Evolutionary conservation across 2,329 filamentous ascomycete genomes (phyloP).

Genomic region (Aspergillus pseudotamarii): DNA sequence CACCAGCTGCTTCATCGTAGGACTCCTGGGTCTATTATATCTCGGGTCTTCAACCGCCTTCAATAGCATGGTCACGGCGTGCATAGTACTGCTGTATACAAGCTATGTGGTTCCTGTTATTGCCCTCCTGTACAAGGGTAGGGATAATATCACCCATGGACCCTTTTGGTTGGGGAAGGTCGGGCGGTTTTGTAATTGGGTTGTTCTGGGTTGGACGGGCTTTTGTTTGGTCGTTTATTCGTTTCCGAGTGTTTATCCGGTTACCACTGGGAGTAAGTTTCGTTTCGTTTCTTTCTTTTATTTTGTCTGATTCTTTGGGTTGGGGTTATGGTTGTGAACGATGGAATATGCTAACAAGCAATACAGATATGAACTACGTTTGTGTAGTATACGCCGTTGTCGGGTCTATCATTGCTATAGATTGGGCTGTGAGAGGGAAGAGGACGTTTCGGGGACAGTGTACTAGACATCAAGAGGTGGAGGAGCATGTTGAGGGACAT

Average conservation of each 20-base stretch:
- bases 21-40: slow-evolving; percentile 51
- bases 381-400: slow-evolving; percentile 34
- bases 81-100: slow-evolving; percentile 52
- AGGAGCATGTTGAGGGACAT: background rate
- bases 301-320: background rate
- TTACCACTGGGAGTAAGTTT: slow-evolving; percentile 31
- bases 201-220: slow-evolving; percentile 49
- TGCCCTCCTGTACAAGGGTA: slow-evolving; percentile 48
- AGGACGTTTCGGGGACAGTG: slow-evolving; percentile 31
- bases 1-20: slow-evolving; percentile 49
- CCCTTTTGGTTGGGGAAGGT: slow-evolving; percentile 51
- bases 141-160: slow-evolving; percentile 45
- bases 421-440: slow-evolving; percentile 35
- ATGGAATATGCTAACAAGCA: background rate
- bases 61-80: slow-evolving; percentile 48
- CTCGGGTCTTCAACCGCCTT: slow-evolving; percentile 47
- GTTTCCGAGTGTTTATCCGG: slow-evolving; percentile 36
- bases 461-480: slow-evolving; percentile 5
- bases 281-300: background rate
- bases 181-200: slow-evolving; percentile 45
- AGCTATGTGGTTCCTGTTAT: slow-evolving; percentile 52
- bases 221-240: slow-evolving; percentile 40
- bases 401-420: slow-evolving; percentile 32
- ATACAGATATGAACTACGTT: slow-evolving; percentile 43
- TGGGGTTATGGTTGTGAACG: too few relatives aligned